These are phyloP conservation scores for Blastocystis hominis DNA, from an alignment of 352 stramenopile genomes.

Conservation along the genomic window DNA sequence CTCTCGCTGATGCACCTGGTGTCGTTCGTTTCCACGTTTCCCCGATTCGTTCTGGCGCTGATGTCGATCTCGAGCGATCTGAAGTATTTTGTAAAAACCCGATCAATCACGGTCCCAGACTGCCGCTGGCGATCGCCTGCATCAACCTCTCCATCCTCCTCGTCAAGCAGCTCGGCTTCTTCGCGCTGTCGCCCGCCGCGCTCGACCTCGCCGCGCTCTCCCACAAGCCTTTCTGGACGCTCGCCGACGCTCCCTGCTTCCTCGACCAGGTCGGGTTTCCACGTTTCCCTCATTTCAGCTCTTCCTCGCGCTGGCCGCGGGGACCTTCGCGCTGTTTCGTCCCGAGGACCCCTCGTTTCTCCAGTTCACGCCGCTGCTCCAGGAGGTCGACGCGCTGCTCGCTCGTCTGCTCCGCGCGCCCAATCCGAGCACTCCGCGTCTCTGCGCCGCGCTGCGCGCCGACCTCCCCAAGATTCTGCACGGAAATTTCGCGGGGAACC, in stretches of 20 bases:
- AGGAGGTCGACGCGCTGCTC: neutral
- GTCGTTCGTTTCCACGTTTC: neutral
- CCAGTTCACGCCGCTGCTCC: neutral
- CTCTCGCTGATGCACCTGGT: slow-evolving; percentile 24
- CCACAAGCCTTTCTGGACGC: neutral
- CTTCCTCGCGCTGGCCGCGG: neutral
- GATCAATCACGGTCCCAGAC: neutral
- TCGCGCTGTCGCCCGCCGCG: neutral
- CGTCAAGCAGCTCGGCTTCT: neutral
- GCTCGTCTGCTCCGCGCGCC: neutral
- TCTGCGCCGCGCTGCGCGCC: neutral
- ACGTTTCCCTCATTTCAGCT: neutral
- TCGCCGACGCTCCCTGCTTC: neutral
- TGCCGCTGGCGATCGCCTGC: slow-evolving; percentile 21
- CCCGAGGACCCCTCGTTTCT: neutral
- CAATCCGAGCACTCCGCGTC: neutral
- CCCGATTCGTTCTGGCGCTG: neutral
- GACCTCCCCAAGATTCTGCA: neutral
- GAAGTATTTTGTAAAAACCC: neutral
- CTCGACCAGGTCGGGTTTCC: neutral
- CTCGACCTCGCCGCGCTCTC: neutral
- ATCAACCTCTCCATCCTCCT: slow-evolving; percentile 43
- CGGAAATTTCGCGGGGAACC: neutral
- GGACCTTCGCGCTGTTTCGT: neutral
- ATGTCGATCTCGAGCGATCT: neutral